phyloP scores from a whole-genome alignment of 108 stramenopile species.

The Hondaea fermentalgiana region DNA sequence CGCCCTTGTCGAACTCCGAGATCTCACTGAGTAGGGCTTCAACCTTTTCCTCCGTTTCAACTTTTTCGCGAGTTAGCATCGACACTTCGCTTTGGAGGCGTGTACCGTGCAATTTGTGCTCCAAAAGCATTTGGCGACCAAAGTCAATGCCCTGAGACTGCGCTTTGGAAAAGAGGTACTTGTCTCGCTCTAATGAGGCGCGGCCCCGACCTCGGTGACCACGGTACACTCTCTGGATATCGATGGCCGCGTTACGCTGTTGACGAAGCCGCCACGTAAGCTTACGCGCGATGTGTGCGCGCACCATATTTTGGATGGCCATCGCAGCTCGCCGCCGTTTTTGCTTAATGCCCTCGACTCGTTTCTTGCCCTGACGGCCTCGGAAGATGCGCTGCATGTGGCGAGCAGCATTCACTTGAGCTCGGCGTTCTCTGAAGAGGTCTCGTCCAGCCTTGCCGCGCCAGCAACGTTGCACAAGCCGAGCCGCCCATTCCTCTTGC shows the following conservation, averaged over 20 bases:
- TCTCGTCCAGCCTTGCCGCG: conserved; percentile 53
- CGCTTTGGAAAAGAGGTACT: conserved; percentile 67
- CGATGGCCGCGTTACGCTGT: conserved; percentile 41
- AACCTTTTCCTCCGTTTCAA: conserved; percentile 63
- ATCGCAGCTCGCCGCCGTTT: conserved; percentile 47
- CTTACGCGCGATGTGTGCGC: conserved; percentile 40
- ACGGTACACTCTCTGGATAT: conserved; percentile 58
- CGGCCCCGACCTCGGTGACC: conserved; percentile 59
- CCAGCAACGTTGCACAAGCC: conserved; percentile 60
- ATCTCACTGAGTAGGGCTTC: conserved; percentile 60
- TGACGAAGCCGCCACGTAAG: conserved; percentile 32
- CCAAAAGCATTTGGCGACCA: conserved; percentile 74
- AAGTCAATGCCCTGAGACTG: conserved; percentile 75
- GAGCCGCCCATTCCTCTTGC: conserved; percentile 67
- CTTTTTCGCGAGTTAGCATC: conserved; percentile 69
- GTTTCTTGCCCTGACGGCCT: conserved; percentile 47
- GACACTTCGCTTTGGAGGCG: conserved; percentile 68
- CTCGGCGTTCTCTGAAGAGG: conserved; percentile 26
- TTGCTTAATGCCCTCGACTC: conserved; percentile 31
- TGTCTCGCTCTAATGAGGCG: conserved; percentile 63
- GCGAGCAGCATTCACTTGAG: conserved; percentile 33
- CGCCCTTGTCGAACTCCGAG: conserved; percentile 63
- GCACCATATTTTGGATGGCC: conserved; percentile 50
- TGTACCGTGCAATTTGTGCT: conserved; percentile 79
- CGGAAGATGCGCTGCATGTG: conserved; percentile 51